Evolutionary conservation across 257 asterid species (phyloP).

Genomic region (Plectranthus barbatus): DNA sequence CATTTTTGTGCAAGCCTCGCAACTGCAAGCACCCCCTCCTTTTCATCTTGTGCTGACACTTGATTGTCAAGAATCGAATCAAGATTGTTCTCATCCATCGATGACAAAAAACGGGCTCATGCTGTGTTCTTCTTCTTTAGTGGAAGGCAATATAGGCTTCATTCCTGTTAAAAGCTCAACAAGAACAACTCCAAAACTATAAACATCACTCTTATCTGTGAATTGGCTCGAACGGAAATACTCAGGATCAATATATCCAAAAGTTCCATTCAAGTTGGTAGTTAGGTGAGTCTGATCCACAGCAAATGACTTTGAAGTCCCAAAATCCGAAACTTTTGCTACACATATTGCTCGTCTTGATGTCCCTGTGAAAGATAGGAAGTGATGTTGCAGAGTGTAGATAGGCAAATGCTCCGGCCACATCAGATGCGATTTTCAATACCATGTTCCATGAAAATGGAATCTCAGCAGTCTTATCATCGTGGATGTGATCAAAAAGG

Average conservation of each 20-base stretch:
- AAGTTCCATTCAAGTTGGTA: constrained; percentile 23
- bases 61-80: constrained; percentile 8
- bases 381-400: constrained; percentile 11
- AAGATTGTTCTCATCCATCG: neutral
- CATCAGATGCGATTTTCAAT: constrained; percentile 9
- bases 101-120: neutral
- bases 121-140: no score
- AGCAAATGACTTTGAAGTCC: constrained; percentile 10
- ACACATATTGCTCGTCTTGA: constrained; percentile 18
- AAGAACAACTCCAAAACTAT: no score
- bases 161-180: constrained; percentile 8
- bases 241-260: constrained; percentile 26
- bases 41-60: neutral
- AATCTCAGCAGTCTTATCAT: neutral
- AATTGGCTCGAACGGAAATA: no score
- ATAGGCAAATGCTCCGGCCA: constrained; percentile 14
- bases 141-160: constrained; percentile 11
- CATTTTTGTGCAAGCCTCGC: constrained; percentile 20
- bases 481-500: constrained; percentile 4
- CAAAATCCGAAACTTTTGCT: constrained; percentile 16
- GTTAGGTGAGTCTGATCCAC: constrained; percentile 28
- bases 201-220: no score
- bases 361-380: constrained; percentile 18
- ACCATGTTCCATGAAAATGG: constrained; percentile 3
- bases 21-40: constrained; percentile 12